Conservation (phyloP, 2,329 filamentous ascomycete genomes). For the Septoria linicola region DNA sequence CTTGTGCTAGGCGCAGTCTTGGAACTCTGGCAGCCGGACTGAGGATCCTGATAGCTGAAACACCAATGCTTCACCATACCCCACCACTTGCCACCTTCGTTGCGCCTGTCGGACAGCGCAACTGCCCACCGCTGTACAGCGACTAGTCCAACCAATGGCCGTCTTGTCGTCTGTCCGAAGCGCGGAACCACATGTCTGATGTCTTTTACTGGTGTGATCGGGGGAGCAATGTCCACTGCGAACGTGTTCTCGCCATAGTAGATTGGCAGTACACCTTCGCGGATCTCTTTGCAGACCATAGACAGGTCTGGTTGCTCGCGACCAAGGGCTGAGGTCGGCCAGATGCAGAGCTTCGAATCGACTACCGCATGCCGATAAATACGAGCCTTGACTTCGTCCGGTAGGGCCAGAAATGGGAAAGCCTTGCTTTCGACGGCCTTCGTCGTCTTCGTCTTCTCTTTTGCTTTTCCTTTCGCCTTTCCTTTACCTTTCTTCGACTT, state of each 20-base stretch:
- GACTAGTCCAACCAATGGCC: slow-evolving; percentile 1
- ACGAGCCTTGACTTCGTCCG: slow-evolving; percentile 17
- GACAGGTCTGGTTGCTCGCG: slow-evolving; percentile 32
- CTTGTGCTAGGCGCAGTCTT: neutral
- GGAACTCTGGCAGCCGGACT: neutral
- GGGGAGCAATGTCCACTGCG: slow-evolving; percentile 23
- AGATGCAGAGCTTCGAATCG: slow-evolving; percentile 25
- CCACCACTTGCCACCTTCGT: slow-evolving; percentile 13
- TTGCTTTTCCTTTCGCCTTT: neutral
- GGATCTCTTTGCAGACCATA: slow-evolving; percentile 26
- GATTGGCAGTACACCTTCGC: slow-evolving; percentile 29
- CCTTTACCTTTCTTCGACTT: neutral
- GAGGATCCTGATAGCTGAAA: slow-evolving; percentile 19
- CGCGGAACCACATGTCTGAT: neutral
- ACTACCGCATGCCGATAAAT: slow-evolving; percentile 27
- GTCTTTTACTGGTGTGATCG: neutral
- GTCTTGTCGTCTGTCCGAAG: neutral
- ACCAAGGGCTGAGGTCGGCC: slow-evolving; percentile 18
- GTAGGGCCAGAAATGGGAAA: slow-evolving; percentile 12
- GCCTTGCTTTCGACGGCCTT: too few relatives aligned
- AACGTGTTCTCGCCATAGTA: slow-evolving; percentile 32
- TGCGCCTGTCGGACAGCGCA: neutral
- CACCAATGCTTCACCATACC: slow-evolving; percentile 13
- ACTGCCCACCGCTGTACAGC: slow-evolving; percentile 23
- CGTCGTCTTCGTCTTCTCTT: too few relatives aligned